A percentile compares a stretch with the other conserved stretches of the same genome.
Conservation (phyloP, 345 rosid species). For the Cardiospermum halicacabum region DNA sequence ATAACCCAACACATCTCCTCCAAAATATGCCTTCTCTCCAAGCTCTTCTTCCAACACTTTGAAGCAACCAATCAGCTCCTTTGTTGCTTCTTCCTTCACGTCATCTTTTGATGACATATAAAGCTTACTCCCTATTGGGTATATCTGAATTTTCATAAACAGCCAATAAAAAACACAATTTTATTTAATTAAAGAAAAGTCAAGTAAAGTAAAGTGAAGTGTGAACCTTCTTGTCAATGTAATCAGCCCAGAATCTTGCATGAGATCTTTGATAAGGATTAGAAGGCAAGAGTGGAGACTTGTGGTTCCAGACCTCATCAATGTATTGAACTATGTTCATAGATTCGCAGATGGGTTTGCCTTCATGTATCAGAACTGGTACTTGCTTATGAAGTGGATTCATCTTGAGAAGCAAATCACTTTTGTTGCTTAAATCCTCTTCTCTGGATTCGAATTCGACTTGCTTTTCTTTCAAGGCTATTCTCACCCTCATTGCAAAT, state of each 20-base stretch:
- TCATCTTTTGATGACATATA: not conserved
- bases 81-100: slow-evolving; percentile 7
- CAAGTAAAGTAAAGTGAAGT: not conserved
- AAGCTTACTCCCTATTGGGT: not conserved
- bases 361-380: slow-evolving; percentile 18
- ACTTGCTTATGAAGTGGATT: slow-evolving; percentile 16
- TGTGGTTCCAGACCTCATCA: slow-evolving; percentile 20
- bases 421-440: slow-evolving; percentile 16
- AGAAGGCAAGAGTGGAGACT: slow-evolving; percentile 16
- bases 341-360: slow-evolving; percentile 21
- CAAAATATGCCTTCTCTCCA: slow-evolving; percentile 23
- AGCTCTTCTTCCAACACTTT: slow-evolving; percentile 20
- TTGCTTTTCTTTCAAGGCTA: slow-evolving; percentile 20
- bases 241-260: slow-evolving; percentile 20
- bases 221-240: slow-evolving; percentile 10
- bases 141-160: slow-evolving; percentile 13
- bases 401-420: slow-evolving; percentile 18
- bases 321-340: slow-evolving; percentile 15
- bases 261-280: slow-evolving; percentile 16
- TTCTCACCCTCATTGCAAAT: slow-evolving; percentile 12
- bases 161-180: too few species aligned
- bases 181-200: not conserved
- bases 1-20: slow-evolving; percentile 14
- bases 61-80: slow-evolving; percentile 11
- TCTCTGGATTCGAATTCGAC: slow-evolving; percentile 9